Evolutionary conservation across 768 basidiomycete genomes (phyloP).

Genomic region (Gelatoporia subvermispora): DNA sequence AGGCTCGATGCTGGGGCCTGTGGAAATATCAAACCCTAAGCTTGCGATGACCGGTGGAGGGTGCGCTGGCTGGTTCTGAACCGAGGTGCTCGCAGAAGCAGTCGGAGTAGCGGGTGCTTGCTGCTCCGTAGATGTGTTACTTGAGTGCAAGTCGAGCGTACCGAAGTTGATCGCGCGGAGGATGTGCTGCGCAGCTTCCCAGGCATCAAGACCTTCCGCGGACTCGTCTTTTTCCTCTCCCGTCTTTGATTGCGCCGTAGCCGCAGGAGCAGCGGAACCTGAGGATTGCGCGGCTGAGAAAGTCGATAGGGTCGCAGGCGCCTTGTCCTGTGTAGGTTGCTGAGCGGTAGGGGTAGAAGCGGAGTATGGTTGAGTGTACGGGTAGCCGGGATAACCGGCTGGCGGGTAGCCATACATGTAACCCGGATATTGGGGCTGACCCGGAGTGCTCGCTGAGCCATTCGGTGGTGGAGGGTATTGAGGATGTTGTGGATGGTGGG

Average conservation of each 20-base stretch:
- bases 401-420: constrained; percentile 10
- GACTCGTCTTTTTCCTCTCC: constrained; percentile 9
- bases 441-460: constrained; percentile 30
- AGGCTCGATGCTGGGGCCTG: constrained; percentile 4
- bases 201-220: constrained; percentile 42
- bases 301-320: constrained; percentile 1
- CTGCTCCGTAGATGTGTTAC: background rate
- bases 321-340: constrained; percentile 3
- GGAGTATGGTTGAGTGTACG: constrained; percentile 9
- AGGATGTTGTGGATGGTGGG: constrained; percentile 10
- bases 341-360: background rate
- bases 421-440: constrained; percentile 29
- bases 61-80: background rate
- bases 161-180: constrained; percentile 75
- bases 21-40: constrained; percentile 11
- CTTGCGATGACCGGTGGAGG: constrained; percentile 7
- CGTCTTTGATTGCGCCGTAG: background rate
- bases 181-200: constrained; percentile 75
- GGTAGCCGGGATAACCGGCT: constrained; percentile 19
- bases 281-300: background rate
- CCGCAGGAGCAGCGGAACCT: background rate
- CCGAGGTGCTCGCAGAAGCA: background rate
- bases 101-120: background rate
- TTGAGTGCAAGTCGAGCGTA: constrained; percentile 27
- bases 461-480: constrained; percentile 11